These are phyloP conservation scores for Dissophora globulifera DNA, from an alignment of 192 early-diverging fungal genomes.

Conservation along the genomic window DNA sequence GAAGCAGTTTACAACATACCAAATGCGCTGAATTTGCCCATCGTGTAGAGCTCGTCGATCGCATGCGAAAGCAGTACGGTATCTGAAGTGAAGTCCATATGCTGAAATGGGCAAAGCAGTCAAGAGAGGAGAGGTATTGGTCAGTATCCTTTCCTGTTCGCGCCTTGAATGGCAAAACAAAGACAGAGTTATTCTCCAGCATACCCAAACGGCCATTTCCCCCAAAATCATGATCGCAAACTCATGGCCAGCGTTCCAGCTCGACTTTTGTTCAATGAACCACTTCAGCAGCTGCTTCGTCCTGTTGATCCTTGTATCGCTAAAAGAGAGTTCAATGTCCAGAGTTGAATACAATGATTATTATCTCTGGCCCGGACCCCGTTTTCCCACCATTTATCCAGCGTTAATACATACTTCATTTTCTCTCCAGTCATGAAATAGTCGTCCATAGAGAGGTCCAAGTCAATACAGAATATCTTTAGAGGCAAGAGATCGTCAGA, in stretches of 20 bases:
- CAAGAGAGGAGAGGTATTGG: neutral
- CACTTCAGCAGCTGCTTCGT: slow-evolving; percentile 44
- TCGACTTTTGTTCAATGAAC: slow-evolving; percentile 46
- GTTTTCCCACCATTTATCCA: too few species aligned
- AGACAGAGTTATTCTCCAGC: too few species aligned
- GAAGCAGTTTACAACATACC: too few species aligned
- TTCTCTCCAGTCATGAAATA: slow-evolving; percentile 23
- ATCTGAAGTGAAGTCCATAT: slow-evolving; percentile 52
- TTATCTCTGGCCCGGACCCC: too few species aligned
- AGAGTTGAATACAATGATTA: too few species aligned
- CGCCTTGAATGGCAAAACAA: too few species aligned
- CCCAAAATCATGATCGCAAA: slow-evolving; percentile 53
- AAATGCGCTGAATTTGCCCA: slow-evolving; percentile 39
- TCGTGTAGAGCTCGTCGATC: slow-evolving; percentile 46
- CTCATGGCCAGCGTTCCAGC: slow-evolving; percentile 35
- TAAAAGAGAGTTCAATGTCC: neutral
- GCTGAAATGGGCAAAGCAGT: slow-evolving; percentile 9
- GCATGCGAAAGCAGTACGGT: slow-evolving; percentile 27
- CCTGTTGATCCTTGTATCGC: slow-evolving; percentile 41
- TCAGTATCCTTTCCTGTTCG: too few species aligned
- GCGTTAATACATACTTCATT: slow-evolving; percentile 4
- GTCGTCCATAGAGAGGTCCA: slow-evolving; percentile 48
- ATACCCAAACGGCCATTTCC: slow-evolving; percentile 50
- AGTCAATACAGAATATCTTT: slow-evolving; percentile 41
- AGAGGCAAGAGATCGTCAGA: too few species aligned